Conservation (phyloP, 805 yeast species). For the Teunomyces barrocoloradensis region DNA sequence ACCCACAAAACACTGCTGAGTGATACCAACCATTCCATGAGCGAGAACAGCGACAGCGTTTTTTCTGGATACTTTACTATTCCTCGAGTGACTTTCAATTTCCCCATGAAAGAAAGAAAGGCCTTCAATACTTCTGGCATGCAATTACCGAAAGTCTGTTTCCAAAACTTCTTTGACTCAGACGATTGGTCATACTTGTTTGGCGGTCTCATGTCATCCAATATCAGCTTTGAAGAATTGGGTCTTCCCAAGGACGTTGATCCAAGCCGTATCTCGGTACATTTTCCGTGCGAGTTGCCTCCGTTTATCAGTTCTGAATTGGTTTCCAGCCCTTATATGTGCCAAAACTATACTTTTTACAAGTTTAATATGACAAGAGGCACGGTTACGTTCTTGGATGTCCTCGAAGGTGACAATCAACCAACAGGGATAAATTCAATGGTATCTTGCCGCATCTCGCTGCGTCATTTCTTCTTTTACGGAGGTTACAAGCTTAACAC, state of each 20-base stretch:
- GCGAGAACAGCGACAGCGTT: constrained; percentile 11
- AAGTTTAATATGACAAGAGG: constrained; percentile 32
- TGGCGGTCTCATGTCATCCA: constrained; percentile 32
- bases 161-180: constrained; percentile 31
- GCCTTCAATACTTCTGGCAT: constrained; percentile 5
- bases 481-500: constrained; percentile 61
- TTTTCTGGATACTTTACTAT: constrained; percentile 28
- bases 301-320: constrained; percentile 37
- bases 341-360: constrained; percentile 33
- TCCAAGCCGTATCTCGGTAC: constrained; percentile 31
- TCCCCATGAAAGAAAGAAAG: constrained; percentile 12
- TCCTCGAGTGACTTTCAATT: constrained; percentile 23
- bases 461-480: constrained; percentile 56
- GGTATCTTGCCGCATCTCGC: constrained; percentile 48
- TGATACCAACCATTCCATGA: constrained; percentile 2
- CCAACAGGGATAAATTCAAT: constrained; percentile 56
- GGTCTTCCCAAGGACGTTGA: constrained; percentile 34
- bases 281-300: constrained; percentile 38
- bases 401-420: constrained; percentile 31
- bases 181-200: constrained; percentile 33
- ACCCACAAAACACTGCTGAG: neutral
- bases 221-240: constrained; percentile 18
- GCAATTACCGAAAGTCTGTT: constrained; percentile 23
- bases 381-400: constrained; percentile 27
- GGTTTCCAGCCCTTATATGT: constrained; percentile 40